A percentile compares a stretch with the other conserved stretches of the same genome.
Conservation (phyloP, 1,139 yeast genomes). For the Saccharomycopsis phalli region DNA sequence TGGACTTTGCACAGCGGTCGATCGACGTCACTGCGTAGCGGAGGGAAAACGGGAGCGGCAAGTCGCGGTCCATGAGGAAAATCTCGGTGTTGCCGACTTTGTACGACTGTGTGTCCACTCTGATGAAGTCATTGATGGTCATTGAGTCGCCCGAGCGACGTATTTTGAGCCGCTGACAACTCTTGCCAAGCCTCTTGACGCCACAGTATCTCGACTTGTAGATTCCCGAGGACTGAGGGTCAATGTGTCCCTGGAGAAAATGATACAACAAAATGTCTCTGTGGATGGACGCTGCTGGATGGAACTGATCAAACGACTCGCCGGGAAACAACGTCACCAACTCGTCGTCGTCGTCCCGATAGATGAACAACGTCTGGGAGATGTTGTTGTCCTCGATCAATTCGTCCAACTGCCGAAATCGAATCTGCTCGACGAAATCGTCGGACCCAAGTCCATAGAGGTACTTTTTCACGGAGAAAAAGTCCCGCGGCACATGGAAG, state of each 20-base stretch:
- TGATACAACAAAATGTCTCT: conserved; percentile 52
- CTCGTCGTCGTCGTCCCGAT: conserved; percentile 32
- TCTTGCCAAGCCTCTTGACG: conserved; percentile 32
- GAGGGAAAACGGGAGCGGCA: conserved; percentile 47
- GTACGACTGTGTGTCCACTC: conserved; percentile 30
- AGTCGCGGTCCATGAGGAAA: conserved; percentile 51
- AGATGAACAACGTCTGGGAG: conserved; percentile 54
- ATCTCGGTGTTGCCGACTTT: conserved; percentile 50
- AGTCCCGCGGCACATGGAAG: conserved; percentile 29
- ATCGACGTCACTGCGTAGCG: conserved; percentile 46
- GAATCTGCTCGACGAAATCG: conserved; percentile 59
- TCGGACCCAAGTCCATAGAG: conserved; percentile 63
- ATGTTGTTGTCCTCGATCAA: conserved; percentile 47
- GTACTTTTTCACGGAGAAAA: conserved; percentile 63
- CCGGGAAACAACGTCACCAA: conserved; percentile 19
- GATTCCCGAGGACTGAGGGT: conserved; percentile 29
- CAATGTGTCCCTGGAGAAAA: conserved; percentile 46
- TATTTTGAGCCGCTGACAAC: conserved; percentile 40
- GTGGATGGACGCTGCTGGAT: conserved; percentile 22
- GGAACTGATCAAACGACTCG: background rate
- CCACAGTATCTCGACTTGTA: conserved; percentile 37
- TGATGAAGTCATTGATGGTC: conserved; percentile 38
- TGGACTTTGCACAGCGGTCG: conserved; percentile 43
- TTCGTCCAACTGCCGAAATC: conserved; percentile 48
- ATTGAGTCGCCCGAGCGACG: conserved; percentile 26